Evolutionary conservation across 2,329 filamentous ascomycete species (phyloP).

Genomic region (Zasmidium cellare): DNA sequence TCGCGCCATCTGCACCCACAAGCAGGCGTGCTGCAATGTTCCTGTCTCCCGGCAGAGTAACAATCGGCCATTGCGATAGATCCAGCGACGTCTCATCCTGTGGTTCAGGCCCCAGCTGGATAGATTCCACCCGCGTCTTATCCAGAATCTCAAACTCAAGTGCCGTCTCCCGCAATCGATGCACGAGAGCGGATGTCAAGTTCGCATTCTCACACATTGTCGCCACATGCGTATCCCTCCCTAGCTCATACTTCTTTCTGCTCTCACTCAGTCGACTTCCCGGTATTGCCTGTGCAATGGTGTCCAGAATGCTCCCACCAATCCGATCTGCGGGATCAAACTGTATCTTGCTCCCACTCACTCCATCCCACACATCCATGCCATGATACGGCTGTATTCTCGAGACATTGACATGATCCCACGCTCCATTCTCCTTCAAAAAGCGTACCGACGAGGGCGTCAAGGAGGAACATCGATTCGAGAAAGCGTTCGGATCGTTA

Average conservation of each 20-base stretch:
- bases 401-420: constrained; percentile 70
- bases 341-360: constrained; percentile 81
- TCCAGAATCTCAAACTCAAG: constrained; percentile 70
- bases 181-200: constrained; percentile 73
- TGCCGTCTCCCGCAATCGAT: constrained; percentile 55
- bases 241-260: constrained; percentile 24
- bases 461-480: constrained; percentile 92
- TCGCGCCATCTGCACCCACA: constrained; percentile 90
- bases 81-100: constrained; percentile 61
- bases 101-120: constrained; percentile 67
- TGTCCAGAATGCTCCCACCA: constrained; percentile 25
- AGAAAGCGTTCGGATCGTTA: constrained; percentile 71
- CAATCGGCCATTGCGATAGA: constrained; percentile 82
- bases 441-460: constrained; percentile 86
- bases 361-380: constrained; percentile 98
- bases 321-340: constrained; percentile 53
- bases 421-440: constrained; percentile 76
- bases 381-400: constrained; percentile 86
- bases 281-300: constrained; percentile 30
- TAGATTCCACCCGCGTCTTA: constrained; percentile 75
- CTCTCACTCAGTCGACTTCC: constrained; percentile 27
- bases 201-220: constrained; percentile 98
- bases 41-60: constrained; percentile 66
- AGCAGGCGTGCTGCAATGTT: constrained; percentile 77
- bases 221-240: constrained; percentile 60